Conservation (phyloP, 108 stramenopile genomes). For the Discostella pseudostelligera region DNA sequence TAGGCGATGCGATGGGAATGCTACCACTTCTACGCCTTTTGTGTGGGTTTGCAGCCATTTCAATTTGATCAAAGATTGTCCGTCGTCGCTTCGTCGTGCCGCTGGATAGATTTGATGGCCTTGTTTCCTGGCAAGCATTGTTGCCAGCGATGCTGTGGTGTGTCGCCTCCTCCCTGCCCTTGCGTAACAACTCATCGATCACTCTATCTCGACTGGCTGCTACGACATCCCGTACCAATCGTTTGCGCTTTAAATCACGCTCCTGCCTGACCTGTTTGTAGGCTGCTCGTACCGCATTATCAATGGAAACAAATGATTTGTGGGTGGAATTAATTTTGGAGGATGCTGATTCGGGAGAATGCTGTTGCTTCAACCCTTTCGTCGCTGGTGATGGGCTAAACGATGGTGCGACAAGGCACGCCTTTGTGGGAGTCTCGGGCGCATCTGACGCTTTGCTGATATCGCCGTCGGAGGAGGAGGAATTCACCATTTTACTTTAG, state of each 20-base stretch:
- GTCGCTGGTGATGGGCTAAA: neutral
- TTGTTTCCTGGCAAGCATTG: too few species aligned
- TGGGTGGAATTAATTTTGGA: too few species aligned
- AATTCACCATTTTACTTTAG: too few species aligned
- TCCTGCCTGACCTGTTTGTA: conserved; percentile 2
- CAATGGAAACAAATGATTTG: neutral
- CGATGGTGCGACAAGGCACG: conserved; percentile 1
- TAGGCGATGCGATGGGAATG: neutral
- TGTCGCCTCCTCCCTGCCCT: neutral
- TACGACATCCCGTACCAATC: conserved; percentile 12
- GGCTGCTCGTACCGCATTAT: conserved; percentile 11
- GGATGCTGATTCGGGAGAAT: neutral
- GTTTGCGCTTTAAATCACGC: conserved; percentile 2
- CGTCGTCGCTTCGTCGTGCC: neutral
- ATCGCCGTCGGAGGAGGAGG: neutral
- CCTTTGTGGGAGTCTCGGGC: neutral
- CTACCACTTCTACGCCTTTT: neutral
- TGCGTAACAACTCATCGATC: neutral
- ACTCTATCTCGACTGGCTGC: conserved; percentile 14
- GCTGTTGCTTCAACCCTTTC: neutral
- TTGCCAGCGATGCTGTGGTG: neutral
- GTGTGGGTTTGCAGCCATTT: neutral
- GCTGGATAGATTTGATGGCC: too few species aligned
- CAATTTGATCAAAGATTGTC: neutral
- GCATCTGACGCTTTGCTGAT: neutral